These are phyloP conservation scores for Aegilops sharonensis DNA, from an alignment of 176 grass and related monocot species.

Conservation along the genomic window DNA sequence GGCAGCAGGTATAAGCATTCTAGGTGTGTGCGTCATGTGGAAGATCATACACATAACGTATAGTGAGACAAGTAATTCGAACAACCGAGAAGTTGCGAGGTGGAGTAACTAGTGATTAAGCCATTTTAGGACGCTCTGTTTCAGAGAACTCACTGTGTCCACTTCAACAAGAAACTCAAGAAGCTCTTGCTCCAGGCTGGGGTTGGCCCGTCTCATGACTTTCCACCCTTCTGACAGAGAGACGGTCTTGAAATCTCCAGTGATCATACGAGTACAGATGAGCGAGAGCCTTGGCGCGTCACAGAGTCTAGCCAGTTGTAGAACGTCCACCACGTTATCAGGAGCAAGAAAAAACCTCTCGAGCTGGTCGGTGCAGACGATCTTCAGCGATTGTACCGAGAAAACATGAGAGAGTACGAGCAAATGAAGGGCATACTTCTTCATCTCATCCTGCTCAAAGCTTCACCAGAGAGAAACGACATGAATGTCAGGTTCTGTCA, in stretches of 20 bases:
- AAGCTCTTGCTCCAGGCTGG: conserved; percentile 60
- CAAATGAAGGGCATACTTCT: conserved; percentile 56
- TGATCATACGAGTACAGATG: conserved; percentile 59
- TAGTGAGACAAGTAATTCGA: not conserved
- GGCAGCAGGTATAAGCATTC: not conserved
- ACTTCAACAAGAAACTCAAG: conserved; percentile 53
- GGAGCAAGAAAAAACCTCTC: conserved; percentile 50
- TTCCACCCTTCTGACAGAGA: conserved; percentile 75
- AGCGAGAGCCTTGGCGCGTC: conserved; percentile 65
- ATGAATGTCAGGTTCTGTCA: not conserved
- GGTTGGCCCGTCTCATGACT: conserved; percentile 57
- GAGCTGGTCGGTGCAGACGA: conserved; percentile 48
- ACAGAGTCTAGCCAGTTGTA: conserved; percentile 70
- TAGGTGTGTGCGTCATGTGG: not conserved
- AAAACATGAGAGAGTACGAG: conserved; percentile 70
- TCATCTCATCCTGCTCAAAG: conserved; percentile 73
- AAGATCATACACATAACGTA: not conserved
- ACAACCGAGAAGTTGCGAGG: not conserved
- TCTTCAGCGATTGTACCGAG: conserved; percentile 59
- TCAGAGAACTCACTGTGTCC: conserved; percentile 49
- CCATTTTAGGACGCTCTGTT: not conserved
- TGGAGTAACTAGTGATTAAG: not conserved
- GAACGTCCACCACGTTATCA: conserved; percentile 77
- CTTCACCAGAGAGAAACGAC: conserved; percentile 22
- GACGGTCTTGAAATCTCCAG: conserved; percentile 52